Evolutionary conservation across 306 rosid species (phyloP).

Genomic region (barrel medic (Medicago truncatula)): DNA sequence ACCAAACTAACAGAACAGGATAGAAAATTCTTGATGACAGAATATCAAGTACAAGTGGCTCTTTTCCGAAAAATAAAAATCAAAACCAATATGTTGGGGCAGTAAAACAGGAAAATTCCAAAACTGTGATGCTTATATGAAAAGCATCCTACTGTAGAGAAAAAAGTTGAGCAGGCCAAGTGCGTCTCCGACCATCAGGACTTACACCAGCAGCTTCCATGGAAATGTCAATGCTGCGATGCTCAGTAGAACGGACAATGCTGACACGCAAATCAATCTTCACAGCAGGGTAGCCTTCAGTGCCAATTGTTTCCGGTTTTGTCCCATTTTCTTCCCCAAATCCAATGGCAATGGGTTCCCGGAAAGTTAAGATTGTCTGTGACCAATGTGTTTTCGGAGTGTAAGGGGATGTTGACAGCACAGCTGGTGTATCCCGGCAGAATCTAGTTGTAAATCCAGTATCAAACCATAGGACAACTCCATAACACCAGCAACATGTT

Average conservation of each 20-base stretch:
- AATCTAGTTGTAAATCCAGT: constrained; percentile 89
- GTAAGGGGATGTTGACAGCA: constrained; percentile 83
- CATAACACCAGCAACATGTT: constrained; percentile 67
- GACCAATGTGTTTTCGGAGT: constrained; percentile 84
- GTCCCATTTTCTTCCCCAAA: constrained; percentile 37
- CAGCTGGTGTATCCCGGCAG: constrained; percentile 73
- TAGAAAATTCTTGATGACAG: neutral
- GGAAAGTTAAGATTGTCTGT: constrained; percentile 83
- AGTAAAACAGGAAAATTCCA: constrained; percentile 20
- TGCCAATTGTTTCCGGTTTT: constrained; percentile 60
- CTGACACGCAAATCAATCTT: constrained; percentile 75
- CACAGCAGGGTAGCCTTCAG: constrained; percentile 61
- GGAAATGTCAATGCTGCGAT: constrained; percentile 92
- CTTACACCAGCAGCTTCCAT: constrained; percentile 70
- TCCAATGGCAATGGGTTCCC: constrained; percentile 75
- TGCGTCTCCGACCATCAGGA: constrained; percentile 57
- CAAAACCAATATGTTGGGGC: neutral
- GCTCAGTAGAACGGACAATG: constrained; percentile 82
- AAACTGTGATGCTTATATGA: constrained; percentile 31
- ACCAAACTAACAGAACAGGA: neutral
- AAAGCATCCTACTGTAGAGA: constrained; percentile 50
- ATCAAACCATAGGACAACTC: constrained; percentile 90
- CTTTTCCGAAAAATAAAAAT: constrained; percentile 19
- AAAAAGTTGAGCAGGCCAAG: constrained; percentile 78
- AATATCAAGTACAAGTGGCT: neutral